Evolutionary conservation across 2,329 filamentous ascomycete genomes (phyloP), one percentile per base, ranked within the genome.

Genomic region (Trichothecium roseum): DNA sequence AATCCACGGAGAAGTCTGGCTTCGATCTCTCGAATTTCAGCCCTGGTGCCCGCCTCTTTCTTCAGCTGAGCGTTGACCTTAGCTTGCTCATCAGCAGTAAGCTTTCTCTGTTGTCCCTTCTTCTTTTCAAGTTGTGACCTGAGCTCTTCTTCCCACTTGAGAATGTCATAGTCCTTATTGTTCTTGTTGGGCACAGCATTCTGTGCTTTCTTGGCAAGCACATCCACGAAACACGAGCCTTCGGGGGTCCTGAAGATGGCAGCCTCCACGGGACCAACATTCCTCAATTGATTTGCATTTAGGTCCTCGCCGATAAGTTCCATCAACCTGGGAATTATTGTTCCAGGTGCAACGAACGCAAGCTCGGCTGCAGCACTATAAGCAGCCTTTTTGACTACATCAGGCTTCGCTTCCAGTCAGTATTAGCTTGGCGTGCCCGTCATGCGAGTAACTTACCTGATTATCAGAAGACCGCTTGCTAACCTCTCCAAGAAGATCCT

Each of bases 61-160:
- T 77, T 81, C 18, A 96, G 65, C 50, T 98, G 91, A 6, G 84
- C 81, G 35, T 91, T 89, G 38, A 96, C 84, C 57, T 94, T 96
- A 20, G 81, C 74, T 45, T 81, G 81, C 50, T 98, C 89, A 26
- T 96, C 91, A 1, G 84, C 62, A 0, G 85, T 91, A 8, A 96
- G 74, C 60, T 95, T 98, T 63, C 87, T 89, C 48, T 86, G 78
- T 40, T 84, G 76, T 1, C 89, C 89, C 57, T 89, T 94, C 66
- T 96, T 98, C 53, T 84, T 72, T n/a, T 88, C 87, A 28, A 98
- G 62, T 48, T 95, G 86, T 28, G 77, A 72, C 38, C 88, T 73
- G 7, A 98, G 69, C 44, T 98, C 91, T 54, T 89, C 83, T 58
- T 98, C 91, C 91, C 93, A 98, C 58, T 94, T 95, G 28, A 95